Base-by-base conservation (phyloP, 177 flowering plant species). In the Vitis hybrid region DNA sequence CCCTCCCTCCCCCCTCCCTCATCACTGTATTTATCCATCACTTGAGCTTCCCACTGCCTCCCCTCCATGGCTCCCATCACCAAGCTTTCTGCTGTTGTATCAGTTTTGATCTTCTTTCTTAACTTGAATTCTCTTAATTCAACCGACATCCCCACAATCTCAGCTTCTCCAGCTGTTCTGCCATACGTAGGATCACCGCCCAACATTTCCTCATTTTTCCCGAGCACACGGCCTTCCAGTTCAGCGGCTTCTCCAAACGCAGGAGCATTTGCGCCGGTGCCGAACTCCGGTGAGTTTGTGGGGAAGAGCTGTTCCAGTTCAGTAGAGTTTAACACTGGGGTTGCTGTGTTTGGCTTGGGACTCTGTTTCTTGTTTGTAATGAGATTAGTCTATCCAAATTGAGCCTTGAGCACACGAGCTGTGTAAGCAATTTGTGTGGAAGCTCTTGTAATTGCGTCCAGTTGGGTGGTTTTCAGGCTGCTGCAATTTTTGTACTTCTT, bases 241-340 rank as follows among this genome's bases (percentile, higher is more conserved):
- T 21, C 71, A 11, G 72, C 67, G 14, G 58, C 55, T 65, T 66
- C 66, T 54, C 77, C 74, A 13, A 11, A 35, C 21, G 10, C 62
- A 52, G 63, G 32, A 8, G 73, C 72, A 35, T 15, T 59, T 24
- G 69, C 77, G 11, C 75, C 79, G 0, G 65, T 18, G 50, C 78
- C 79, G 3, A 61, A 18, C 46, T 66, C 76, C 11, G 81, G 79
- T 11, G 76, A 70, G 59, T 78, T 78, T 72, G 54, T 72, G 46
- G 78, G 81, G 54, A 74, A 21, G 75, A 74, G 67, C 21, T 59
- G 70, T 14, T 71, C 70, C n/a, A 56, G 52, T 68, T 60, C 75
- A 13, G 49, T 51, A 0, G 64, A 30, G 56, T 62, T 60, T 2
- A 49, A 21, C 18, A 57, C 60, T 24, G 63, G 52, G 19, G 11